A percentile compares a stretch with the other conserved stretches of the same genome.
Evolutionary conservation across 331 rosid species (phyloP).

Genomic region (Phaseolus coccineus): DNA sequence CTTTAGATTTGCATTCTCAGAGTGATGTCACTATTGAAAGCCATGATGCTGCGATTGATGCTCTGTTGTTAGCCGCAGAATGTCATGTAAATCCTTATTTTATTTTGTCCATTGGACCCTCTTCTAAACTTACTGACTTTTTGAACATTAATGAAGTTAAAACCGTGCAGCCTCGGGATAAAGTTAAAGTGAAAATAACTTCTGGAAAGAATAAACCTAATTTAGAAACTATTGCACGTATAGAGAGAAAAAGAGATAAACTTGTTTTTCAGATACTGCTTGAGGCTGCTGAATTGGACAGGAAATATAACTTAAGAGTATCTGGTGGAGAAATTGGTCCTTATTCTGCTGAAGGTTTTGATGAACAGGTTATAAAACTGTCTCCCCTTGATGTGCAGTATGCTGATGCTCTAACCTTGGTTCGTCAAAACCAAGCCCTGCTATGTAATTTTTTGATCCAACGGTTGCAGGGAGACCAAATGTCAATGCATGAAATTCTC

Average conservation of each 20-base stretch:
- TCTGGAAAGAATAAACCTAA: conserved; percentile 61
- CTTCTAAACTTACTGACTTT: conserved; percentile 56
- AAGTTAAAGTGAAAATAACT: conserved; percentile 46
- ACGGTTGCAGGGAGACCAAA: conserved; percentile 66
- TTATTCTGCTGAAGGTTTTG: conserved; percentile 60
- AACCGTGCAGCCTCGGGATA: conserved; percentile 49
- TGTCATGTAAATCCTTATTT: conserved; percentile 93
- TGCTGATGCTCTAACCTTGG: conserved; percentile 90
- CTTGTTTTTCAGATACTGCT: conserved; percentile 79
- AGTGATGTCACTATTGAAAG: conserved; percentile 72
- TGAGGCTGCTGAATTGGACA: conserved; percentile 91
- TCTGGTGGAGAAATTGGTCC: conserved; percentile 56
- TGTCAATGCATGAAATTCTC: conserved; percentile 92
- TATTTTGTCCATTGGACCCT: conserved; percentile 64
- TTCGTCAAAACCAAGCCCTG: conserved; percentile 90
- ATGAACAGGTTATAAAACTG: conserved; percentile 69
- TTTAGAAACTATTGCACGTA: conserved; percentile 64
- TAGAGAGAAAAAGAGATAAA: conserved; percentile 84
- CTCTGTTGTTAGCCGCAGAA: conserved; percentile 93
- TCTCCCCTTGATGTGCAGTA: conserved; percentile 66
- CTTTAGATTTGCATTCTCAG: conserved; percentile 83
- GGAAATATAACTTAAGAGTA: conserved; percentile 59
- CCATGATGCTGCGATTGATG: conserved; percentile 94
- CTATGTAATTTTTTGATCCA: conserved; percentile 74
- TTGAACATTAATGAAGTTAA: conserved; percentile 49